These are phyloP conservation scores for Talaromyces adpressus DNA, from an alignment of 495 filamentous ascomycete species.

Conservation along the genomic window DNA sequence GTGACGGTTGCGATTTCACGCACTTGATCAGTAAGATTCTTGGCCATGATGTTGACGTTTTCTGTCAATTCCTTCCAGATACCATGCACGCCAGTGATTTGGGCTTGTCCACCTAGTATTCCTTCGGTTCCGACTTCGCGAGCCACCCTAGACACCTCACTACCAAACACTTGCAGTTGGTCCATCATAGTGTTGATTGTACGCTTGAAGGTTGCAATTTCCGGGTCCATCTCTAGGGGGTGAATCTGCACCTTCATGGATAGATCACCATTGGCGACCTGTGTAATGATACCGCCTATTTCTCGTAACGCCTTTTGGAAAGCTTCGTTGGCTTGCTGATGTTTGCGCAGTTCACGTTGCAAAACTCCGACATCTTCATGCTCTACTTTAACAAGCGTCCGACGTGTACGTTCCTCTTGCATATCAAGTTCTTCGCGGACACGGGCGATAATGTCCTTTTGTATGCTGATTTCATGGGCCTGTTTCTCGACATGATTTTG, in stretches of 20 bases:
- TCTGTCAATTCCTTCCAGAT: conserved; percentile 98
- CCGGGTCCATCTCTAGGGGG: conserved; percentile 94
- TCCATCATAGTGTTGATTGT: conserved; percentile 99
- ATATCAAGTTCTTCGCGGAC: conserved; percentile 59
- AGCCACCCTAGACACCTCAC: conserved; percentile 92
- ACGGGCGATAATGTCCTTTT: conserved; percentile 61
- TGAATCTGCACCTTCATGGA: conserved; percentile 98
- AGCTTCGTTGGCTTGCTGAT: conserved; percentile 96
- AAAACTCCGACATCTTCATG: conserved; percentile 60
- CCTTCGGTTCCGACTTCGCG: conserved; percentile 97
- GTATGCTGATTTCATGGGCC: conserved; percentile 67
- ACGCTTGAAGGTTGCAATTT: conserved; percentile 98
- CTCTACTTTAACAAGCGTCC: conserved; percentile 50
- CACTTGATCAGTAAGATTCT: conserved; percentile 76
- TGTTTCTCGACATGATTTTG: conserved; percentile 73
- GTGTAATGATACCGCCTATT: conserved; percentile 94
- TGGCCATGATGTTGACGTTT: conserved; percentile 98
- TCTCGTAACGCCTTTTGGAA: conserved; percentile 96
- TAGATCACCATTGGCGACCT: conserved; percentile 90
- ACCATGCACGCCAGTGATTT: conserved; percentile 89
- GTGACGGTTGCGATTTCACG: conserved; percentile 97
- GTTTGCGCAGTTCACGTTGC: conserved; percentile 89
- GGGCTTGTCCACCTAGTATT: conserved; percentile 91
- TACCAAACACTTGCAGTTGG: conserved; percentile 94
- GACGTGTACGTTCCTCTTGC: conserved; percentile 54